Evolutionary conservation across 768 basidiomycete genomes (phyloP).

Genomic region (Tubosaeta sp.): DNA sequence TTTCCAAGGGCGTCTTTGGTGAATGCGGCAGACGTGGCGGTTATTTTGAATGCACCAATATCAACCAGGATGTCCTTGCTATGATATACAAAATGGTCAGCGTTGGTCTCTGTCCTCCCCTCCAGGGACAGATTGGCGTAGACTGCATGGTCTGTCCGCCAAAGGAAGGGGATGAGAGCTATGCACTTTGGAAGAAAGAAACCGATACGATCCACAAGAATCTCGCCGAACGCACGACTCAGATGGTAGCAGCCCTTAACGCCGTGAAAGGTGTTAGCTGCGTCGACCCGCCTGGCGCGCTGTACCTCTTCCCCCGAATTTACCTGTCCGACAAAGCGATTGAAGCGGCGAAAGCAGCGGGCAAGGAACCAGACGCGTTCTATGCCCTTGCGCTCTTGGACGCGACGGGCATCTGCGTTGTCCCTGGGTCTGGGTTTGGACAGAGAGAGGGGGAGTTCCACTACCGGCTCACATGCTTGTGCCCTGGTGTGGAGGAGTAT

Average conservation of each 20-base stretch:
- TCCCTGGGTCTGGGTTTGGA: constrained; percentile 93
- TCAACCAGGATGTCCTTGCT: constrained; percentile 70
- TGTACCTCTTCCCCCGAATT: constrained; percentile 91
- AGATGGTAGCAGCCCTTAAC: constrained; percentile 80
- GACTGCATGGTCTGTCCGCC: constrained; percentile 95
- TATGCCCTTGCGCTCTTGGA: constrained; percentile 85
- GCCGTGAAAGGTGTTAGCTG: constrained; percentile 84
- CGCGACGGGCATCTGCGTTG: constrained; percentile 88
- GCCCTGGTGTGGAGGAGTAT: constrained; percentile 92
- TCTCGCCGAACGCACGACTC: constrained; percentile 61
- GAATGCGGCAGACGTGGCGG: constrained; percentile 98
- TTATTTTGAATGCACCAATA: constrained; percentile 90
- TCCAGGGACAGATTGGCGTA: constrained; percentile 89
- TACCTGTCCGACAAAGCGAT: constrained; percentile 68
- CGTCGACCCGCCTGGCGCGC: constrained; percentile 83
- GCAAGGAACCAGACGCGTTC: constrained; percentile 83
- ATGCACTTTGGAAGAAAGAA: constrained; percentile 78
- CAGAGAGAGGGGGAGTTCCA: constrained; percentile 89
- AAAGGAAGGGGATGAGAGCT: constrained; percentile 66
- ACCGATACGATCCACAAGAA: constrained; percentile 74
- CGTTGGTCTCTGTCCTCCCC: constrained; percentile 84
- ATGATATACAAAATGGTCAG: constrained; percentile 96
- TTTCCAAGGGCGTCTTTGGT: constrained; percentile 93
- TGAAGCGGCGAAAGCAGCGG: constrained; percentile 62
- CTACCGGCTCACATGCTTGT: constrained; percentile 89